A percentile compares a stretch with the other conserved stretches of the same genome.
Evolutionary conservation across 495 filamentous ascomycete genomes (phyloP).

Genomic region (Neurospora sp.): DNA sequence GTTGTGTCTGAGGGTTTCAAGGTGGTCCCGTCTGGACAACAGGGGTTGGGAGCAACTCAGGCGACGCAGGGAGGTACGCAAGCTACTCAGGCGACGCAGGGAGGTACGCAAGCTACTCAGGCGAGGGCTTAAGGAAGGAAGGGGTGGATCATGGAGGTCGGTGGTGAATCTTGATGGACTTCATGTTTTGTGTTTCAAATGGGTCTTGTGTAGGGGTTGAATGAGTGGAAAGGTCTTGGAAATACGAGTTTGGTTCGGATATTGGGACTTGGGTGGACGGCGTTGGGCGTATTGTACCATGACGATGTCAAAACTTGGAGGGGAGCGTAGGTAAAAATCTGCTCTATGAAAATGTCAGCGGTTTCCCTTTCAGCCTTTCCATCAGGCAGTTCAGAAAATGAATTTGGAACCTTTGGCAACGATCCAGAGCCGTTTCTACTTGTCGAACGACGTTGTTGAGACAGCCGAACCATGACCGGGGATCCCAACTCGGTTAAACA

Average conservation of each 20-base stretch:
- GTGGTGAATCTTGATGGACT: not conserved
- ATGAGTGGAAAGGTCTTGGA: not conserved
- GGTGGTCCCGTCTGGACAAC: constrained; percentile 50
- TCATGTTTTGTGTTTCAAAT: not conserved
- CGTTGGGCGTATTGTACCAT: not conserved
- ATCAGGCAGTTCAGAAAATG: not conserved
- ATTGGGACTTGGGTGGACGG: not conserved
- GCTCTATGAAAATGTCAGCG: not conserved
- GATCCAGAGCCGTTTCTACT: not conserved
- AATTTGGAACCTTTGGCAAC: not conserved
- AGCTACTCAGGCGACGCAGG: not conserved
- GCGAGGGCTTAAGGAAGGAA: not conserved
- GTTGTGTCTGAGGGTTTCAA: constrained; percentile 74
- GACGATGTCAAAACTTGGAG: not conserved
- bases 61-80: not conserved
- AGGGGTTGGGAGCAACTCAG: not conserved
- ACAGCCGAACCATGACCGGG: not conserved
- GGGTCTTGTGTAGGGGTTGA: not conserved
- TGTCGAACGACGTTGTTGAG: not conserved
- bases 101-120: not conserved
- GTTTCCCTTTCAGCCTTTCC: not conserved
- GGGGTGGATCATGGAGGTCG: not conserved
- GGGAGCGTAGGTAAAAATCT: not conserved
- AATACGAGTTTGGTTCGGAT: not conserved
- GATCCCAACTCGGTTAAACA: not conserved